Evolutionary conservation across 73 alveolate species (phyloP), one percentile per base, ranked within the genome.

Genomic region (Tetrahymena elliotti): DNA sequence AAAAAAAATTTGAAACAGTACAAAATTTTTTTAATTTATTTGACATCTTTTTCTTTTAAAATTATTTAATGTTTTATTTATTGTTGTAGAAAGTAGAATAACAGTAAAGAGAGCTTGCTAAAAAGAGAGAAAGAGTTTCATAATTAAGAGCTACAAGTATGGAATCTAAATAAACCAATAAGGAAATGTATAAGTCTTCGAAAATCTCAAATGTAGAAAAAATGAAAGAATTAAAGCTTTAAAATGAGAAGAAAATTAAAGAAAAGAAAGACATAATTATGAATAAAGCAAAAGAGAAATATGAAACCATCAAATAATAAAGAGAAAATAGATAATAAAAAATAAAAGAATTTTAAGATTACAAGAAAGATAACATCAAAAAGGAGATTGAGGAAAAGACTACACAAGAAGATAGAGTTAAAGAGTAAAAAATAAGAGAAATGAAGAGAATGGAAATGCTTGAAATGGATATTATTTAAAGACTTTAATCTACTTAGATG

Each of bases 381-480:
- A 68, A 68, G 33, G 88, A 68, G n/a, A 68, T 68, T 24, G 88
- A 68, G n/a, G 88, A 2, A 7, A 68, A 68, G 88, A 68, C 88
- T 31, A 27, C 34, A 3, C 22, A 68, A 31, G 88, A 68, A 24
- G 88, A 68, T 24, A 68, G n/a, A 31, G 38, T 68, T n/a, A 68
- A 68, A 68, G 38, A 27, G 36, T 68, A 68, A 68, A 68, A 68
- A 68, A 68, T 68, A 68, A 68, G 54, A 94, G 94, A 94, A 34
- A 83, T 94, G 93, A 93, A 94, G 39, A 52, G 83, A 94, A 88
- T 94, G 52, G 96, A 94, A 84, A 40, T 53, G 47, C 36, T 38
- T 40, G 96, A 94, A 33, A 84, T 84, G 92, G 96, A 94, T 33
- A 38, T 88, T 8, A 54, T 94, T 13, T 33, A 84, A 84, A 94